A percentile compares a stretch with the other conserved stretches of the same genome.
These are phyloP conservation scores for Fraxinus nigra DNA, from an alignment of 305 asterid species.

Conservation along the genomic window DNA sequence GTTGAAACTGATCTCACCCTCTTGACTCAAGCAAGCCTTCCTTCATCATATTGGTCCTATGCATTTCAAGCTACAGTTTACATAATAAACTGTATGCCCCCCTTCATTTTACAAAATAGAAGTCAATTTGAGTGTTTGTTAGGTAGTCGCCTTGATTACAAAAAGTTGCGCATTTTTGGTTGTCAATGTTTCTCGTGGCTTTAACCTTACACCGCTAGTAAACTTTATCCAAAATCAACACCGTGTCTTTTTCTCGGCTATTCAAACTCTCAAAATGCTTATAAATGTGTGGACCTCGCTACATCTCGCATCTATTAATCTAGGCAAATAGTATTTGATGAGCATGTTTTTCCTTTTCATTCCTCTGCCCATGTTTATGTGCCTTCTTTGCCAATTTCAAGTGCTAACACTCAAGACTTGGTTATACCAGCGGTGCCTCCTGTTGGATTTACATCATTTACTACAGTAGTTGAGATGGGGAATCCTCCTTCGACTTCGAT, in stretches of 20 bases:
- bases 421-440: background rate
- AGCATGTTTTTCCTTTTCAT: background rate
- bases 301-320: background rate
- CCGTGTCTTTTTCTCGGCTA: background rate
- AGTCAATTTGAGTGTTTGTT: too few species aligned
- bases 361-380: background rate
- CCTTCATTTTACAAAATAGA: too few species aligned
- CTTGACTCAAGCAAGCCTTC: background rate
- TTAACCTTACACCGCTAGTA: background rate
- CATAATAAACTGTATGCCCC: too few species aligned
- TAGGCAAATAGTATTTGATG: background rate
- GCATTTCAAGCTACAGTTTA: too few species aligned
- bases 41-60: background rate
- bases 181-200: background rate
- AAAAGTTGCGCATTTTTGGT: background rate
- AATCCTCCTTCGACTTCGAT: background rate
- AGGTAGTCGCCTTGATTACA: too few species aligned
- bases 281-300: background rate
- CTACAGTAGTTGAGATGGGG: too few species aligned
- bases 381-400: background rate
- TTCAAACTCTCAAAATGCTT: background rate
- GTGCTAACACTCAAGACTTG: background rate
- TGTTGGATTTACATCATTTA: background rate
- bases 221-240: background rate
- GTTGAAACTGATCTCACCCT: background rate